phyloP scores from a whole-genome alignment of 75 land plant genomes.

The Azolla pinnata region DNA sequence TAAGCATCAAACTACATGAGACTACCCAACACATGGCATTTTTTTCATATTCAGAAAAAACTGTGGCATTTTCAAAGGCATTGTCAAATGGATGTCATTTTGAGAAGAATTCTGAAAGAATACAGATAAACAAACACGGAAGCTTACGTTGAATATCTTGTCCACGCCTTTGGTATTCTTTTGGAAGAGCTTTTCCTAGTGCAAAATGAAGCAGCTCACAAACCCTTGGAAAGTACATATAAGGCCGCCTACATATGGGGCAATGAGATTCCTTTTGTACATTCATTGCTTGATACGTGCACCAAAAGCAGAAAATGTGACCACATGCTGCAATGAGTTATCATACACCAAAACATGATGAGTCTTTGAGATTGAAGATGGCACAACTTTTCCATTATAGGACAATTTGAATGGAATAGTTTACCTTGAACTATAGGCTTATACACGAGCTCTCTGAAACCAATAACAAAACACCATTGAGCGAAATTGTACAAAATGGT shows the following conservation, averaged over 20 bases:
- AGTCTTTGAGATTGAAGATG: not conserved
- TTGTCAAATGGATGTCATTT: not conserved
- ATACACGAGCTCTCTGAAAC: slow-evolving; percentile 58
- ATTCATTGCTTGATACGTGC: slow-evolving; percentile 58
- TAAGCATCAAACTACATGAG: not conserved
- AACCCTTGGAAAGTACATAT: slow-evolving; percentile 53
- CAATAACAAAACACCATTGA: not conserved
- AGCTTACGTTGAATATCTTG: slow-evolving; percentile 39
- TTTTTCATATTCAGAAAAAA: not conserved
- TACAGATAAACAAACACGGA: not conserved
- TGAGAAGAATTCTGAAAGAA: not conserved
- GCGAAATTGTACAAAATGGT: too few species aligned
- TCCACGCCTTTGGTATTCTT: slow-evolving; percentile 44
- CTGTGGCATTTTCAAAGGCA: not conserved
- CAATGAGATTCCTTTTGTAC: slow-evolving; percentile 35
- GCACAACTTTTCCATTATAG: not conserved
- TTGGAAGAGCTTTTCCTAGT: slow-evolving; percentile 44
- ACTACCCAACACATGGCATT: not conserved
- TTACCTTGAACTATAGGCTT: slow-evolving; percentile 62
- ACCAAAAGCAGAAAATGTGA: slow-evolving; percentile 85
- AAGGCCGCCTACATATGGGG: slow-evolving; percentile 59
- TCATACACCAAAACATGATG: not conserved
- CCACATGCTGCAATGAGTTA: slow-evolving; percentile 68
- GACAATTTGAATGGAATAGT: slow-evolving; percentile 1
- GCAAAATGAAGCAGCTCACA: slow-evolving; percentile 61